A percentile compares a stretch with the other conserved stretches of the same genome.
Conservation (phyloP, 768 basidiomycete genomes). For the Coprinopsis cinerea region DNA sequence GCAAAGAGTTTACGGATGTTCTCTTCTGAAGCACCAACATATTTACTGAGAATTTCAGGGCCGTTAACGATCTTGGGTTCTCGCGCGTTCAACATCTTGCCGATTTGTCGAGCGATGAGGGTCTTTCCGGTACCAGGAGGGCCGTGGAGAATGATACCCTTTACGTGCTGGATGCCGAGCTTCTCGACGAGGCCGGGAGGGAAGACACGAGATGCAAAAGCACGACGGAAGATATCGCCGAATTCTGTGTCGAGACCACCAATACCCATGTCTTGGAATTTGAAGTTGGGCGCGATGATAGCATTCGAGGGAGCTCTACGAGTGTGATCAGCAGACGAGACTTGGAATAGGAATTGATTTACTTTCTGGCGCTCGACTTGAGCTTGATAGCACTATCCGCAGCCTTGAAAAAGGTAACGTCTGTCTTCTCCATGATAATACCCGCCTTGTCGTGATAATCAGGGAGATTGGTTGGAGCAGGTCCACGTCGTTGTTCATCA, state of each 20-base stretch:
- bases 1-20: slow-evolving; percentile 95
- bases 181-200: slow-evolving; percentile 95
- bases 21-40: slow-evolving; percentile 95
- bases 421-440: slow-evolving; percentile 87
- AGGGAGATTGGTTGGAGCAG: slow-evolving; percentile 22
- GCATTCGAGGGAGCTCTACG: slow-evolving; percentile 84
- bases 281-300: slow-evolving; percentile 96
- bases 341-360: slow-evolving; percentile 4
- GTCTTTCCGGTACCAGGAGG: slow-evolving; percentile 99
- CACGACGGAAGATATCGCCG: slow-evolving; percentile 93
- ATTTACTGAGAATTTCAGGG: slow-evolving; percentile 96
- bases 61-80: slow-evolving; percentile 99
- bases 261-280: slow-evolving; percentile 99
- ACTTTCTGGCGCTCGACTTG: slow-evolving; percentile 91
- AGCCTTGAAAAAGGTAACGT: slow-evolving; percentile 84
- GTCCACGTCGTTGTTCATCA: slow-evolving; percentile 48
- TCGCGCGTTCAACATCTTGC: slow-evolving; percentile 96
- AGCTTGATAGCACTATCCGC: slow-evolving; percentile 78
- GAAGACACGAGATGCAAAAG: slow-evolving; percentile 98
- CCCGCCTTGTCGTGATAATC: slow-evolving; percentile 42
- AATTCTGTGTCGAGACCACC: slow-evolving; percentile 96
- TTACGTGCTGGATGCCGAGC: slow-evolving; percentile 96
- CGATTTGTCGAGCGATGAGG: slow-evolving; percentile 95
- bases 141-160: slow-evolving; percentile 92
- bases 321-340: slow-evolving; percentile 2